Evolutionary conservation across 306 rosid genomes (phyloP).

Genomic region (Mucuna pruriens): DNA sequence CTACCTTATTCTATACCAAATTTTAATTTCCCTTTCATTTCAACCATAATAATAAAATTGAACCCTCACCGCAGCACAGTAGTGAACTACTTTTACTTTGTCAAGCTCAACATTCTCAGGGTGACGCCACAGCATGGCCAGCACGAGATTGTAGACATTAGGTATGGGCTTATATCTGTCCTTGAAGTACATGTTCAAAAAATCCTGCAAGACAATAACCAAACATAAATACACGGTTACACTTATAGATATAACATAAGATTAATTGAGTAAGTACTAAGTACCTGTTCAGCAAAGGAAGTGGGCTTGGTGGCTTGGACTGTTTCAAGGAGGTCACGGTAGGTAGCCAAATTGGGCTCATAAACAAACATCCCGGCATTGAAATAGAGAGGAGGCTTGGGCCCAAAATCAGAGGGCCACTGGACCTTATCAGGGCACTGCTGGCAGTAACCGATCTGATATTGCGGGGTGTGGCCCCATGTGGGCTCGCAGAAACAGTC

Average conservation of each 20-base stretch:
- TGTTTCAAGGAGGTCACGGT: conserved; percentile 63
- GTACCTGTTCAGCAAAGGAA: conserved; percentile 81
- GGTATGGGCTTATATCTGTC: conserved; percentile 68
- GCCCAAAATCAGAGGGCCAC: conserved; percentile 63
- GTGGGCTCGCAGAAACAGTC: conserved; percentile 83
- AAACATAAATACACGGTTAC: not conserved
- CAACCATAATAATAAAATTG: too few species aligned
- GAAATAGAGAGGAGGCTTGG: conserved; percentile 85
- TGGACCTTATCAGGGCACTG: conserved; percentile 72
- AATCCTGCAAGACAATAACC: conserved; percentile 51
- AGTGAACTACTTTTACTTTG: conserved; percentile 80
- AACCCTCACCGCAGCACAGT: conserved; percentile 77
- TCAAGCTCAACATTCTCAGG: conserved; percentile 71
- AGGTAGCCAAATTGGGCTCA: conserved; percentile 61
- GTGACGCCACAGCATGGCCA: conserved; percentile 94
- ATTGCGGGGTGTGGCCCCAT: conserved; percentile 66
- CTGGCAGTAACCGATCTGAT: conserved; percentile 74
- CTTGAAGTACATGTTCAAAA: conserved; percentile 67
- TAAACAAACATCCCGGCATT: conserved; percentile 88
- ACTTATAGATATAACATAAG: too few species aligned
- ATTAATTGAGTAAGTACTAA: too few species aligned
- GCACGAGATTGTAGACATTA: conserved; percentile 61
- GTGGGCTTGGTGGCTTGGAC: conserved; percentile 56
- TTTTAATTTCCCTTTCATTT: not conserved
- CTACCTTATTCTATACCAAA: not conserved